Conservation (phyloP, 257 asterid species). For the Rhazya stricta region DNA sequence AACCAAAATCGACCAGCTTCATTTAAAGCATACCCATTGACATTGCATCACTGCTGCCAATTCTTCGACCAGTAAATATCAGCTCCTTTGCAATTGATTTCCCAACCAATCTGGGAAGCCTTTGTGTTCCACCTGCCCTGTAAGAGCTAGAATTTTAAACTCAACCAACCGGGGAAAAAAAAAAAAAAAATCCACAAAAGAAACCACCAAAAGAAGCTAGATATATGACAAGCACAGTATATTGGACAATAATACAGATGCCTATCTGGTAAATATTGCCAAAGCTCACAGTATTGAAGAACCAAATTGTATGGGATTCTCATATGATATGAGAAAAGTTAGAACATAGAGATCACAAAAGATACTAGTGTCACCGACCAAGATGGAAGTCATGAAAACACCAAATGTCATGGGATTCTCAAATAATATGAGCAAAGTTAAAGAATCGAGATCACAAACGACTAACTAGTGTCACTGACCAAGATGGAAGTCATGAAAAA, state of each 20-base stretch:
- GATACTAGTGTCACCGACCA: not conserved
- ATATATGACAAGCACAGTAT: not conserved
- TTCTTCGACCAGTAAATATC: conserved; percentile 40
- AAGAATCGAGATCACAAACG: not conserved
- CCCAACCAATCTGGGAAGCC: conserved; percentile 94
- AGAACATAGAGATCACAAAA: not conserved
- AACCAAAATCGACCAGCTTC: not conserved
- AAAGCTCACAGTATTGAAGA: not conserved
- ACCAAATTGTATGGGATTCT: not conserved
- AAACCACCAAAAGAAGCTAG: not conserved
- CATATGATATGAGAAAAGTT: not conserved
- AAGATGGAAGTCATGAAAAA: not conserved
- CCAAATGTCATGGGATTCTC: not conserved
- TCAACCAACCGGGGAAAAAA: not conserved
- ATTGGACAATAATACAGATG: not conserved
- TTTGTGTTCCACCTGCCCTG: conserved; percentile 96
- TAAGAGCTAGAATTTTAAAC: conserved; percentile 21
- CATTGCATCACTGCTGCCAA: conserved; percentile 33
- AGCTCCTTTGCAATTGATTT: conserved; percentile 80
- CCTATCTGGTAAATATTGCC: not conserved
- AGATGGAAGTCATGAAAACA: not conserved
- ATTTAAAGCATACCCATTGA: conserved; percentile 24
- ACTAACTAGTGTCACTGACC: not conserved
- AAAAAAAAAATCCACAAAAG: conserved; percentile 10
- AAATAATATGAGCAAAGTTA: not conserved